Percentiles rank a stretch among this genome's conserved stretches.
Evolutionary conservation across 768 basidiomycete genomes (phyloP).

Genomic region (Royoungia palumana): DNA sequence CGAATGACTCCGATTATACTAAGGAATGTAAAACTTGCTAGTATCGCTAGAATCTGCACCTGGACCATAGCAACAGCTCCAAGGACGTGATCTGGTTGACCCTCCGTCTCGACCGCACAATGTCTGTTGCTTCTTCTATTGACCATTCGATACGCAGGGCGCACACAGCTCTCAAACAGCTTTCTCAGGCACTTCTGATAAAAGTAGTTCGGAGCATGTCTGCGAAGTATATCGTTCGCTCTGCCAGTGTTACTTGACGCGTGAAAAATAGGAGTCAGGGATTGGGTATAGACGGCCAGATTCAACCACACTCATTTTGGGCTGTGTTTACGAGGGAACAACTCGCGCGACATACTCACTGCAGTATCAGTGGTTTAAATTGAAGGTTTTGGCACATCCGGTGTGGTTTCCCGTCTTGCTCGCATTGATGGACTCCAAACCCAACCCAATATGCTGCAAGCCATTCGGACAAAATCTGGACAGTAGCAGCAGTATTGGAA

Average conservation of each 20-base stretch:
- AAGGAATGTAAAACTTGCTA: slow-evolving; percentile 44
- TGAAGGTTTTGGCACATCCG: slow-evolving; percentile 76
- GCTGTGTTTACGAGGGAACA: slow-evolving; percentile 72
- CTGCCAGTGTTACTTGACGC: slow-evolving; percentile 92
- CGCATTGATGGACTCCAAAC: slow-evolving; percentile 81
- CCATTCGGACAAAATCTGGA: slow-evolving; percentile 75
- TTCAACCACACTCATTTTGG: slow-evolving; percentile 47
- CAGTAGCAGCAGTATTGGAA: background rate
- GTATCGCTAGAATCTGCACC: slow-evolving; percentile 80
- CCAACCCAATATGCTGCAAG: slow-evolving; percentile 78
- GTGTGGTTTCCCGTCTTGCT: slow-evolving; percentile 66
- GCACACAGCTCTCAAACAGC: slow-evolving; percentile 78
- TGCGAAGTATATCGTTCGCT: slow-evolving; percentile 90
- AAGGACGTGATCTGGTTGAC: slow-evolving; percentile 69
- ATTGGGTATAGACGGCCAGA: background rate
- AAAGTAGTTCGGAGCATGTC: slow-evolving; percentile 79
- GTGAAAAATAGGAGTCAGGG: slow-evolving; percentile 37
- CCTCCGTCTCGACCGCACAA: slow-evolving; percentile 63
- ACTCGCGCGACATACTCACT: slow-evolving; percentile 77
- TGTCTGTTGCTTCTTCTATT: slow-evolving; percentile 64
- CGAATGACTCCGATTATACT: background rate
- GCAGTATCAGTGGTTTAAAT: slow-evolving; percentile 69
- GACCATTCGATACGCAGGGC: slow-evolving; percentile 72
- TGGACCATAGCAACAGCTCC: slow-evolving; percentile 88
- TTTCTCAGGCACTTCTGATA: slow-evolving; percentile 91